phyloP scores from a whole-genome alignment of 495 filamentous ascomycete species.

The Penicillium goetzii region DNA sequence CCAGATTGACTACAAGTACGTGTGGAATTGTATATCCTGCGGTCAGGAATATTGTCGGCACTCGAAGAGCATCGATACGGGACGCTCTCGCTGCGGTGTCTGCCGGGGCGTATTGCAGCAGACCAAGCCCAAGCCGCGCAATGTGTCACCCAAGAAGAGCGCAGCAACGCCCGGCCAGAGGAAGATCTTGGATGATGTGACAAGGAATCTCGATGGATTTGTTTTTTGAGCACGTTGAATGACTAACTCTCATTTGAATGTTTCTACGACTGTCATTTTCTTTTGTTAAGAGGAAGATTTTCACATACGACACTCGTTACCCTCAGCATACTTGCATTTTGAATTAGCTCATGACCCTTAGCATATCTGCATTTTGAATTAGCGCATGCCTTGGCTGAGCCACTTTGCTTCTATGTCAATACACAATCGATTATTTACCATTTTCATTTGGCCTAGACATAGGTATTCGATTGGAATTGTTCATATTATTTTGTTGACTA shows the following conservation, averaged over 20 bases:
- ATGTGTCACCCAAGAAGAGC: conserved; percentile 59
- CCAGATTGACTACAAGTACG: conserved; percentile 85
- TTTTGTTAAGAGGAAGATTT: not conserved
- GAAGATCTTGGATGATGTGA: conserved; percentile 16
- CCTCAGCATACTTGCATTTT: not conserved
- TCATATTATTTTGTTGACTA: conserved; percentile 7
- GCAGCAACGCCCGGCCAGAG: conserved; percentile 8
- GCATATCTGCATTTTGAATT: conserved; percentile 4
- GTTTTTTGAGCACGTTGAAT: conserved; percentile 12
- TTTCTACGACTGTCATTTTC: not conserved
- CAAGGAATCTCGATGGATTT: conserved; percentile 20
- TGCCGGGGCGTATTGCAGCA: conserved; percentile 74
- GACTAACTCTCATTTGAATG: not conserved
- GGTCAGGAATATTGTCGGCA: conserved; percentile 72
- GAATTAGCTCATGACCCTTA: not conserved
- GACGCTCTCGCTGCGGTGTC: conserved; percentile 65
- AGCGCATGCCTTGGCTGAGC: not conserved
- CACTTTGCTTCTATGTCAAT: not conserved
- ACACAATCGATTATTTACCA: not conserved
- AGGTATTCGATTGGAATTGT: not conserved
- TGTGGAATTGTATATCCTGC: conserved; percentile 81
- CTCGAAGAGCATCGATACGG: conserved; percentile 76
- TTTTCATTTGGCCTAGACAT: not conserved
- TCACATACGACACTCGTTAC: not conserved
- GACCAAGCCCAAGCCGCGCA: conserved; percentile 75